Conservation (phyloP, 2,329 filamentous ascomycete species). For the Trichoderma atrobrunneum region DNA sequence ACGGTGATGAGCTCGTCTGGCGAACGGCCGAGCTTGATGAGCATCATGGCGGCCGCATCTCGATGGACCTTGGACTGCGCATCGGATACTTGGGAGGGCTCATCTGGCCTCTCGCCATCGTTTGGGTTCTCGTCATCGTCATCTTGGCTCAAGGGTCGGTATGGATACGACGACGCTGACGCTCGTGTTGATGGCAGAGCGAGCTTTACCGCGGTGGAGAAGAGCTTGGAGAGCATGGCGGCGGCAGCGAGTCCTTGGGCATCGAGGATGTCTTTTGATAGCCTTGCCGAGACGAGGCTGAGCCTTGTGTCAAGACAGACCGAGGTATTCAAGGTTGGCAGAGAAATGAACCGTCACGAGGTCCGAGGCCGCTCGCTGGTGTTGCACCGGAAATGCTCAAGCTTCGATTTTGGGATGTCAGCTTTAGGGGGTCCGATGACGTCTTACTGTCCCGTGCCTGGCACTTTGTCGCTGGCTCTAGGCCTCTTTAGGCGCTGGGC, state of each 20-base stretch:
- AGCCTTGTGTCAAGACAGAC: neutral
- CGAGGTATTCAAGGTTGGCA: neutral
- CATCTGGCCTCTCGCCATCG: slow-evolving; percentile 11
- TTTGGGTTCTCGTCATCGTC: slow-evolving; percentile 22
- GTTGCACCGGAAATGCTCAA: neutral
- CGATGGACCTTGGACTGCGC: slow-evolving; percentile 26
- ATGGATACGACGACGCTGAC: slow-evolving; percentile 26
- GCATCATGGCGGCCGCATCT: slow-evolving; percentile 45
- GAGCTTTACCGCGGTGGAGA: slow-evolving; percentile 4
- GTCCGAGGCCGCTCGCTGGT: neutral
- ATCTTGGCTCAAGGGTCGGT: slow-evolving; percentile 27
- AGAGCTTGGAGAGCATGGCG: slow-evolving; percentile 17
- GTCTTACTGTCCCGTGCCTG: neutral
- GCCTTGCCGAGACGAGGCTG: neutral
- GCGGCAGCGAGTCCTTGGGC: neutral
- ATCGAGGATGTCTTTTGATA: neutral
- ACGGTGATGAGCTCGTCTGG: slow-evolving; percentile 34
- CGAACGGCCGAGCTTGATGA: slow-evolving; percentile 40
- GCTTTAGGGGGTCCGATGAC: slow-evolving; percentile 9
- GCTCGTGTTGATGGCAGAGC: neutral
- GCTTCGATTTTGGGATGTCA: neutral
- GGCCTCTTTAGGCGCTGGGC: neutral
- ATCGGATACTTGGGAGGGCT: neutral
- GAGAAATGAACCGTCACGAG: neutral
- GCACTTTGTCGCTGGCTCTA: neutral